These are phyloP conservation scores for Antrodiella citrinella DNA, from an alignment of 768 basidiomycete species.

Conservation along the genomic window DNA sequence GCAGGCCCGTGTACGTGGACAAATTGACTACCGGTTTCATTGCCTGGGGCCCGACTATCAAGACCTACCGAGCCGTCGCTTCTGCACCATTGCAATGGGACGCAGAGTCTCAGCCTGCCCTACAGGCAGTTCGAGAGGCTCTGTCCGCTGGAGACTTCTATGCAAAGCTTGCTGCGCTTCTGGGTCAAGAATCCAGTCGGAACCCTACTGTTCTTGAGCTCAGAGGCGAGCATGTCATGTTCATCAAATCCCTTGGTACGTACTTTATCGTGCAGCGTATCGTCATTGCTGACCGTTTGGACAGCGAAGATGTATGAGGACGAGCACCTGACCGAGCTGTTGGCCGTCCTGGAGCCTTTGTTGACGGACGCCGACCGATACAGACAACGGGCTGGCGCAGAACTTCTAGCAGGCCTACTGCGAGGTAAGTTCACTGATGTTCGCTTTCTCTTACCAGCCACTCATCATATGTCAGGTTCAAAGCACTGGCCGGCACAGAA, in stretches of 20 bases:
- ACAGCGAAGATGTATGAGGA: conserved; percentile 63
- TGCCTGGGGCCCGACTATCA: conserved; percentile 57
- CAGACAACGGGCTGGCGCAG: conserved; percentile 78
- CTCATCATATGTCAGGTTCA: conserved; percentile 58
- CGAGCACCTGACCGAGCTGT: conserved; percentile 41
- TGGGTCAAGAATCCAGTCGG: conserved; percentile 76
- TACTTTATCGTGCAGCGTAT: conserved; percentile 7
- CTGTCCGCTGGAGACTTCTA: conserved; percentile 51
- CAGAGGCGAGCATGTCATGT: conserved; percentile 41
- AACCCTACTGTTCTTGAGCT: conserved; percentile 44
- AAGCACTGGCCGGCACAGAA: conserved; percentile 71
- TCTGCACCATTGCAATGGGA: conserved; percentile 45
- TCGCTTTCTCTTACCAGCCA: background rate
- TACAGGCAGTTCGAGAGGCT: conserved; percentile 43
- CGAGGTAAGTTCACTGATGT: conserved; percentile 62
- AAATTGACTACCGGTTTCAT: conserved; percentile 74
- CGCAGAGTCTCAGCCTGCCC: conserved; percentile 34
- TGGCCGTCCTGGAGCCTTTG: conserved; percentile 51
- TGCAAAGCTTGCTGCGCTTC: conserved; percentile 49
- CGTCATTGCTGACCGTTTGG: conserved; percentile 5
- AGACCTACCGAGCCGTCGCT: conserved; percentile 43
- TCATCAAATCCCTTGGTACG: conserved; percentile 43
- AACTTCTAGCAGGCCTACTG: conserved; percentile 64
- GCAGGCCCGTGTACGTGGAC: conserved; percentile 53
- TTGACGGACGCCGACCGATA: conserved; percentile 66